Conservation (phyloP, 1,284 basidiomycete species). For the Xerocomus minutiporus region DNA sequence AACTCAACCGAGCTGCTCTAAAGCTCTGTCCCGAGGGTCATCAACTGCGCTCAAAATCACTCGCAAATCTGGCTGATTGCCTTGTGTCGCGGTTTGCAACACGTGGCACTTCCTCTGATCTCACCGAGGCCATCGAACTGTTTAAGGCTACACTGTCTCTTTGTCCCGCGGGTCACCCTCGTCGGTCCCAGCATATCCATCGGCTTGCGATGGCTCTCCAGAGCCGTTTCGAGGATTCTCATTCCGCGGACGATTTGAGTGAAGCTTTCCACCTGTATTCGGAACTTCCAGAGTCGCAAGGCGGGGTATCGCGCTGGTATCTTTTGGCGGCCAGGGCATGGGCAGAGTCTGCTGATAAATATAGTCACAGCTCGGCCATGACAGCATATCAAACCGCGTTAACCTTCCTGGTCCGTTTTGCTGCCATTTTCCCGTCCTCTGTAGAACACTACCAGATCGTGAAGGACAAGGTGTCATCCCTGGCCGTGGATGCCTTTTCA, state of each 20-base stretch:
- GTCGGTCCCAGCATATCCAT: background rate
- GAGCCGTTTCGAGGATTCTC: background rate
- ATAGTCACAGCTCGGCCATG: background rate
- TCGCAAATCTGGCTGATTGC: background rate
- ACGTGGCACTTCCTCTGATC: background rate
- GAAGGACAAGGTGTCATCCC: constrained; percentile 2
- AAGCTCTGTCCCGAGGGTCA: background rate
- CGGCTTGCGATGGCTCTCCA: background rate
- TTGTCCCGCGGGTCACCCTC: background rate
- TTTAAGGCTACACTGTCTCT: background rate
- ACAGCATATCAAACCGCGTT: constrained; percentile 8
- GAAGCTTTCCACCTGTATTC: background rate
- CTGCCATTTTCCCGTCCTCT: constrained; percentile 6
- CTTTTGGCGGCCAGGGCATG: background rate
- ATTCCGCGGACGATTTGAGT: background rate
- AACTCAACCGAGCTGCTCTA: background rate
- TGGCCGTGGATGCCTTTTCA: constrained; percentile 14
- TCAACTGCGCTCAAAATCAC: background rate
- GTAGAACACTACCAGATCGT: constrained; percentile 4
- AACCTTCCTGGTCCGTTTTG: constrained; percentile 3
- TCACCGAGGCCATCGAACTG: background rate
- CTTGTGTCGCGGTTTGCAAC: background rate
- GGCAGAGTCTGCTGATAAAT: constrained; percentile 3
- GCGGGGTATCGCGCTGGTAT: background rate
- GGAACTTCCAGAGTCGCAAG: background rate